Evolutionary conservation across 352 stramenopile genomes (phyloP).

Genomic region (Saprolegnia parasitica): DNA sequence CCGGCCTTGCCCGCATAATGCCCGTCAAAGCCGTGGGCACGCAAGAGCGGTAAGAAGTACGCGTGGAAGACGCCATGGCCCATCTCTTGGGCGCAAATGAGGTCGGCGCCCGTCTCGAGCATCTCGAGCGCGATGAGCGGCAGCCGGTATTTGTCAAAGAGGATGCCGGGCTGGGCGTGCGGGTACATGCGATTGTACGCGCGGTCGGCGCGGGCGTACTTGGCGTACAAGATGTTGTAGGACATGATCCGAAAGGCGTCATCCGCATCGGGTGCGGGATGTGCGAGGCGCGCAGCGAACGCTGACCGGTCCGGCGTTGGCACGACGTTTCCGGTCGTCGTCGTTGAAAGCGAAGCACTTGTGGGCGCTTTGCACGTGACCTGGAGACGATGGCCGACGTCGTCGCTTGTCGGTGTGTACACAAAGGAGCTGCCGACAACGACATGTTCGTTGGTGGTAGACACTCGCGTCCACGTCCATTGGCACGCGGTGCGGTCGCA

Average conservation of each 20-base stretch:
- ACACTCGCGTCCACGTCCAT: constrained; percentile 57
- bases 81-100: constrained; percentile 76
- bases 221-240: constrained; percentile 76
- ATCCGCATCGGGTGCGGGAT: constrained; percentile 27
- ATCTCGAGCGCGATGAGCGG: constrained; percentile 74
- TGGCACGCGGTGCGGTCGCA: constrained; percentile 51
- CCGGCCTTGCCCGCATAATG: constrained; percentile 66
- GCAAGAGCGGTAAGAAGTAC: constrained; percentile 60
- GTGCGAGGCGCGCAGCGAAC: constrained; percentile 40
- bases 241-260: constrained; percentile 67
- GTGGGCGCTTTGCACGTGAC: constrained; percentile 53
- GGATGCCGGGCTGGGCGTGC: constrained; percentile 41
- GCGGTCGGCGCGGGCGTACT: constrained; percentile 57
- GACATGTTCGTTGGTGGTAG: constrained; percentile 11
- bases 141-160: constrained; percentile 65
- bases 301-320: constrained; percentile 44
- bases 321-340: not conserved
- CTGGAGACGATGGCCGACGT: constrained; percentile 46
- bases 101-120: constrained; percentile 48
- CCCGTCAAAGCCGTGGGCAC: constrained; percentile 42
- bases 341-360: constrained; percentile 12
- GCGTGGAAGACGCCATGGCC: constrained; percentile 45
- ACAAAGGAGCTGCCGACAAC: constrained; percentile 33
- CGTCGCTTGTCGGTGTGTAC: constrained; percentile 40
- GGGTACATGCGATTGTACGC: constrained; percentile 56